Evolutionary conservation across 2,329 filamentous ascomycete genomes (phyloP).

Genomic region (Penicillium nordicum): DNA sequence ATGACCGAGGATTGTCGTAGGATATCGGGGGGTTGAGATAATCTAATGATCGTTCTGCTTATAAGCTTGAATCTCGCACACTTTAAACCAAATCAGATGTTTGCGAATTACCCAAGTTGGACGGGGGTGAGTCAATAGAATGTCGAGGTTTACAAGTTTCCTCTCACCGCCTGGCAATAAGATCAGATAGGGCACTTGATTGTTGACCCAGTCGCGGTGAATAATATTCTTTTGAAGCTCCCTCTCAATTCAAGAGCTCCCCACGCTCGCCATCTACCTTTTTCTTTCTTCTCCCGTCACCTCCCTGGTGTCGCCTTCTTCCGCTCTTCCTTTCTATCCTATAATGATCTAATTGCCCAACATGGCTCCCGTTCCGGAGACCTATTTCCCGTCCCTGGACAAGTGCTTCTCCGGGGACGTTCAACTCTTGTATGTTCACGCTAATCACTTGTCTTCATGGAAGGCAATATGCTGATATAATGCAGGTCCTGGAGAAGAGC

Average conservation of each 20-base stretch:
- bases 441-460: neutral
- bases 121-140: constrained; percentile 14
- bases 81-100: neutral
- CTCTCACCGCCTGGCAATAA: constrained; percentile 35
- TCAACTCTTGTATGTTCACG: constrained; percentile 64
- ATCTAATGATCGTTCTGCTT: neutral
- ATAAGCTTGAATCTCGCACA: neutral
- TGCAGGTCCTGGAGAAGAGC: constrained; percentile 59
- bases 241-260: constrained; percentile 22
- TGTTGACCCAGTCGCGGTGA: constrained; percentile 37
- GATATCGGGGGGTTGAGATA: neutral
- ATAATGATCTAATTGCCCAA: constrained; percentile 44
- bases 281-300: constrained; percentile 4
- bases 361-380: constrained; percentile 69
- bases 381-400: constrained; percentile 81
- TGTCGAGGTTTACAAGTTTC: constrained; percentile 13
- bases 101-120: neutral
- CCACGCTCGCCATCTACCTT: constrained; percentile 9
- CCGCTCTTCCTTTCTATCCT: constrained; percentile 17
- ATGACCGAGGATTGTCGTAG: constrained; percentile 21
- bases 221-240: constrained; percentile 31
- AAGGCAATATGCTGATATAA: constrained; percentile 21
- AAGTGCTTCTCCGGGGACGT: constrained; percentile 78
- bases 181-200: constrained; percentile 36
- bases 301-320: constrained; percentile 6